Evolutionary conservation across 2,329 filamentous ascomycete species (phyloP).

Genomic region (Leptographium flavum): DNA sequence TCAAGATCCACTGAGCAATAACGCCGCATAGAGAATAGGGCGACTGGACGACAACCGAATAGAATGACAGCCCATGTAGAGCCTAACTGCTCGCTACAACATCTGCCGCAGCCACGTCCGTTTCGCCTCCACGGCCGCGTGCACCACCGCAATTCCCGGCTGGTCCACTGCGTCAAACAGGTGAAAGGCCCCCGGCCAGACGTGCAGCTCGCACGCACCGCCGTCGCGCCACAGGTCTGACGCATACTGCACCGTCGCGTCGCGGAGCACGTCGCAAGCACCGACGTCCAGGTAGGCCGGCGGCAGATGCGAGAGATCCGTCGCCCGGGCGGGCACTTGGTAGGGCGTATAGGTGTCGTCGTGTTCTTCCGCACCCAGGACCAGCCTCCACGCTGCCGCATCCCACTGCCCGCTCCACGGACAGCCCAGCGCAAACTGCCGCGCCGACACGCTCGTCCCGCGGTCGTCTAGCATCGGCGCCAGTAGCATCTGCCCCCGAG

Average conservation of each 20-base stretch:
- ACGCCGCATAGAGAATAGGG: too few species aligned
- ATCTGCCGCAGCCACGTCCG: neutral
- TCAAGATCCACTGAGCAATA: too few species aligned
- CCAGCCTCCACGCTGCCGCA: neutral
- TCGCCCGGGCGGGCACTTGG: neutral
- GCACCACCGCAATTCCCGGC: too few species aligned
- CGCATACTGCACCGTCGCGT: neutral
- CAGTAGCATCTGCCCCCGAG: neutral
- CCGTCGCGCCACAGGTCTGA: neutral
- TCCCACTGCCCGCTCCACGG: neutral
- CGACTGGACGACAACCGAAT: too few species aligned
- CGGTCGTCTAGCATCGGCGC: conserved; percentile 1
- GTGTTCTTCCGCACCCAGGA: neutral
- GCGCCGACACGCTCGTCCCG: neutral
- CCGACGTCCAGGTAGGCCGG: conserved; percentile 1
- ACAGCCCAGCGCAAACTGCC: neutral
- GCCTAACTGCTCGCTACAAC: neutral
- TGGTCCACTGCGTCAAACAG: neutral
- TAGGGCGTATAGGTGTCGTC: neutral
- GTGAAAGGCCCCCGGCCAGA: conserved; percentile 1
- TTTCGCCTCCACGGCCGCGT: neutral
- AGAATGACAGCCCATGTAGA: too few species aligned
- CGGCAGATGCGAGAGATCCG: neutral
- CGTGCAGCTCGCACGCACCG: conserved; percentile 1
- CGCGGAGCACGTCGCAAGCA: conserved; percentile 2